Percentiles rank a stretch among this genome's conserved stretches.
These are phyloP conservation scores for Zelonia costaricensis DNA, from an alignment of 208 protist genomes.

Conservation along the genomic window DNA sequence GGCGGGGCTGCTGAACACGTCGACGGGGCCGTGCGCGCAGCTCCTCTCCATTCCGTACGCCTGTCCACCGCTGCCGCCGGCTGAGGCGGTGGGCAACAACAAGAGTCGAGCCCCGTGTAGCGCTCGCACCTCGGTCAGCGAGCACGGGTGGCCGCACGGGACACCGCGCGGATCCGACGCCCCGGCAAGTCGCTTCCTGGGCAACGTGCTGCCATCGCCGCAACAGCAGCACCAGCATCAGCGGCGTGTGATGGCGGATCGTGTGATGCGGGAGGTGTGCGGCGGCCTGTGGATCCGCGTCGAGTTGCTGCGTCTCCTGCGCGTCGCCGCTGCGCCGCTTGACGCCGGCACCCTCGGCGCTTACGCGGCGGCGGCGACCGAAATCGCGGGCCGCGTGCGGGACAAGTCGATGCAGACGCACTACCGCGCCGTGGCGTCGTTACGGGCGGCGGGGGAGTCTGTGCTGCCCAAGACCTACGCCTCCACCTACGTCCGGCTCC, in stretches of 20 bases:
- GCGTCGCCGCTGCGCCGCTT: slow-evolving; percentile 30
- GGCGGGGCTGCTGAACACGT: slow-evolving; percentile 42
- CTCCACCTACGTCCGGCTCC: slow-evolving; percentile 59
- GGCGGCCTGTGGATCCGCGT: slow-evolving; percentile 47
- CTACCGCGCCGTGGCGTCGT: slow-evolving; percentile 30
- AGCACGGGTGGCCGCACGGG: not conserved
- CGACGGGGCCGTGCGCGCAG: slow-evolving; percentile 42
- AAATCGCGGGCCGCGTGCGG: slow-evolving; percentile 7
- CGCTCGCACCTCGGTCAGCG: slow-evolving; percentile 6
- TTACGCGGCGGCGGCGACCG: slow-evolving; percentile 20
- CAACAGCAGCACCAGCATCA: no score
- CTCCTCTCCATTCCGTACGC: slow-evolving; percentile 43
- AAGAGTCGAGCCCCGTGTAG: slow-evolving; percentile 1
- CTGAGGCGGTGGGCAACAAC: no score
- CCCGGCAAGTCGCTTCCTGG: slow-evolving; percentile 11
- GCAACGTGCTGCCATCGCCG: no score
- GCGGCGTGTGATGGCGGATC: slow-evolving; percentile 13
- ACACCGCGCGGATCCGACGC: slow-evolving; percentile 11
- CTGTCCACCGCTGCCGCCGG: no score
- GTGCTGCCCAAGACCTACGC: slow-evolving; percentile 36
- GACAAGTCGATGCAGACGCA: slow-evolving; percentile 25
- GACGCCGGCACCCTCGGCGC: slow-evolving; percentile 19
- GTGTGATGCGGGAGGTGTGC: slow-evolving; percentile 31
- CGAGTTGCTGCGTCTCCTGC: slow-evolving; percentile 39
- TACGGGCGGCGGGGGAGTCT: slow-evolving; percentile 33